Base-by-base conservation (phyloP, 768 basidiomycete genomes). In the Naganishia vaughanmartiniae region DNA sequence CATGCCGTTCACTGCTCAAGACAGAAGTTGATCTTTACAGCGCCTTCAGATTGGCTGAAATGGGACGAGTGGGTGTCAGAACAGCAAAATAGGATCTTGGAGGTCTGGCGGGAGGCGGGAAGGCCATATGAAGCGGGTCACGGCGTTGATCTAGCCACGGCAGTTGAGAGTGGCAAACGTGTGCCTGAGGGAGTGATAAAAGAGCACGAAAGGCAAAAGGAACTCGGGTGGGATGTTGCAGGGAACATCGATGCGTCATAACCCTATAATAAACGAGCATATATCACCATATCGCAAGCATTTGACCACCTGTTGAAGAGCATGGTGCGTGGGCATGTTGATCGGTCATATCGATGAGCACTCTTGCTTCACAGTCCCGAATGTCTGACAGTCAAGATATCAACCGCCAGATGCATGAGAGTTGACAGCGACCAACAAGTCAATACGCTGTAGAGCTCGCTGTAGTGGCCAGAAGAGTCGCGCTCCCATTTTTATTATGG, bases 121-220 rank as follows among this genome's bases (percentile, higher is more conserved):
- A 54, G 77, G 42, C 76, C 76, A 54, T 82, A 79, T 67, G 69
- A 76, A 14, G 71, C 67, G 48, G 77, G 78, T 54, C 71, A 76
- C 42, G 81, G 81, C 5, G 73, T 82, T 14, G 73, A 76, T 4
- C 75, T 79, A 4, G 69, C 53, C 17, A 17, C 73, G n/a, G 74
- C 72, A 33, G 74, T 81, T 30, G 71, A 71, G 36, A 76, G 79
- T 45, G 81, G 81, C 2, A 75, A 72, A 70, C 14, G 72, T 19
- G 74, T 73, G 30, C 81, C 81, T 0, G 74, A 77, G 55, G 73
- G 71, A 28, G 79, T 79, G 21, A 67, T 54, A 36, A 76, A 80
- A 67, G 81, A 82, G 71, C 77, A 78, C 68, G 70, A 80, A 71
- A 48, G 80, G 58, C 81, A 82, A 63, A 80, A 79, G 70, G 77